phyloP scores from a whole-genome alignment of 2,329 filamentous ascomycete genomes.

The Trichoderma koningii region DNA sequence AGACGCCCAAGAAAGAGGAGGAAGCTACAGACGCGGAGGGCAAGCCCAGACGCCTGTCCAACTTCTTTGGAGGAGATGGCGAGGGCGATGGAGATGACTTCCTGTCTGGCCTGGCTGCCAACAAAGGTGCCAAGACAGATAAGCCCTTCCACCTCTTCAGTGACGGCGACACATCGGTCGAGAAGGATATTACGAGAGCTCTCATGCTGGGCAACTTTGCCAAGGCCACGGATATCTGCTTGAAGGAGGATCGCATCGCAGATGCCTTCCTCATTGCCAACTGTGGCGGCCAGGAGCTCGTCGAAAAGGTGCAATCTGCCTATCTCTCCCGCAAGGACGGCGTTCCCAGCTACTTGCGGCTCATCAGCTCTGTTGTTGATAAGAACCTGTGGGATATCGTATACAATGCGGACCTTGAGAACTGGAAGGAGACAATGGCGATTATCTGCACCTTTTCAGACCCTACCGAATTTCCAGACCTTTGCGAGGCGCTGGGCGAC shows the following conservation, averaged over 20 bases:
- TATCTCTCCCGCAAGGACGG: constrained; percentile 83
- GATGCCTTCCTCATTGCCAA: constrained; percentile 99
- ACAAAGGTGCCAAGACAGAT: constrained; percentile 89
- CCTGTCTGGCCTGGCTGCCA: constrained; percentile 78
- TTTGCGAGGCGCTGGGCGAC: constrained; percentile 93
- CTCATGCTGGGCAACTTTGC: constrained; percentile 90
- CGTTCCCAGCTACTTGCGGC: constrained; percentile 86
- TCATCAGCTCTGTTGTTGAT: constrained; percentile 86
- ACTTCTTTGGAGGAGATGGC: constrained; percentile 67
- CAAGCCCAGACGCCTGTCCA: constrained; percentile 67
- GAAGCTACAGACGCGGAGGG: constrained; percentile 37
- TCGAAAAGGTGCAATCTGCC: constrained; percentile 89
- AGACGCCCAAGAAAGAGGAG: constrained; percentile 41
- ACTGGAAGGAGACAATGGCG: constrained; percentile 98
- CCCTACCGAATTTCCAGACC: constrained; percentile 85
- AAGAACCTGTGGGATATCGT: constrained; percentile 99
- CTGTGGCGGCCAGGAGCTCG: constrained; percentile 87
- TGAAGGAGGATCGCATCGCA: constrained; percentile 86
- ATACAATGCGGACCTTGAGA: constrained; percentile 86
- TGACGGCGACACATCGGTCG: constrained; percentile 78
- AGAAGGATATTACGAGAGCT: constrained; percentile 83
- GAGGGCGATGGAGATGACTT: constrained; percentile 83
- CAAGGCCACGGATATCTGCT: constrained; percentile 82
- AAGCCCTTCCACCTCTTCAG: constrained; percentile 90
- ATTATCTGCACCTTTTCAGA: constrained; percentile 94